Base-by-base conservation (phyloP, 371 early-diverging fungal genomes). In the Mortierella sp. region DNA sequence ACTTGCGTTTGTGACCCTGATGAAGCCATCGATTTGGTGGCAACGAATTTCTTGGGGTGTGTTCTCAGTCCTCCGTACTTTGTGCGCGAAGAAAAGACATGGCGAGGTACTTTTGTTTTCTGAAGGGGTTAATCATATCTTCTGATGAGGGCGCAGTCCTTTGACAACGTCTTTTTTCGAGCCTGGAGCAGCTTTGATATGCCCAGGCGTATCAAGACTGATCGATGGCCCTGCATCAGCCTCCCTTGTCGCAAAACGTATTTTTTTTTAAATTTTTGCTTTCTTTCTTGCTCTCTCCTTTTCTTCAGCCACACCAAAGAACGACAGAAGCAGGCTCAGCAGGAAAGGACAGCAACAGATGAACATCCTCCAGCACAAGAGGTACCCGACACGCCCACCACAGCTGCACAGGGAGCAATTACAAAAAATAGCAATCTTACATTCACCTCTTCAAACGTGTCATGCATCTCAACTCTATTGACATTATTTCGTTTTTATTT, bases 281-380 rank as follows among this genome's bases (percentile, higher is more conserved):
- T 56, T 24, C 21, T 10, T 3, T 21, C 24, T 6, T 55, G 0
- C 58, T 58, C 60, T 29, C 60, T 35, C 29, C 32, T 12, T 58
- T 68, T 16, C 7, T 54, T 54, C 54, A 54, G 32, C n/a, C 72
- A 72, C 49, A 32, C 49, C 35, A 11, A 60, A 29, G 55, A 54
- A 12, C 29, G 46, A 32, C 49, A 21, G 18, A 35, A 29, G 24
- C 27, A 41, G 18, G 35, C 35, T 38, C 65, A 32, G 32, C 65
- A 8, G 4, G 14, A 63, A 35, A 35, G 38, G 32, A 35, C 38
- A 7, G 24, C 68, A 4, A 21, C 24, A 21, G 38, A 93, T 93
- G 94, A 94, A 94, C 79, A 95, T 95, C 78, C 88, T 95, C 12
- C 94, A 89, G 60, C 95, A 95, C 86, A 95, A 95, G 81, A 94